Base-by-base conservation (phyloP, 306 rosid species). In the Glycyrrhiza uralensis region DNA sequence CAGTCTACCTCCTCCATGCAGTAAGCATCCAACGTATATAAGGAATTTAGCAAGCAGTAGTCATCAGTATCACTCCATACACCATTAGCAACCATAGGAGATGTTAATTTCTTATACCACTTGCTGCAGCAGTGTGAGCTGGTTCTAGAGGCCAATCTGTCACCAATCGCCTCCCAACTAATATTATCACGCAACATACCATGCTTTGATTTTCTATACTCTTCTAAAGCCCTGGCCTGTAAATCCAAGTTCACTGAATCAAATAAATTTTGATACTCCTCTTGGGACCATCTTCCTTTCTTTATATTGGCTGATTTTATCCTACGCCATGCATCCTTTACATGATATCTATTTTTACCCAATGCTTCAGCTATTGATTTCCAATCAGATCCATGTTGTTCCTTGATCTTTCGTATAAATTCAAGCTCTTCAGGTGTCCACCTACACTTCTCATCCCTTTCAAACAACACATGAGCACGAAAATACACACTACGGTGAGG, bases 121-220 rank as follows among this genome's bases (percentile, higher is more conserved):
- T 88, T 90, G 22, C 0, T 0, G 76, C 96, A 87, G 79, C 91
- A 87, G 13, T 0, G 0, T 2, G 69, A 26, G 71, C 76, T 49
- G 28, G 10, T 38, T 82, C 98, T 83, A 12, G 91, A 84, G 8
- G 64, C 36, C 77, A 93, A 51, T 71, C 66, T 78, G 24, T 62
- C 36, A 54, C 89, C 78, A 58, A 90, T 88, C 60, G 89, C 80
- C 83, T 87, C 91, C 98, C 98, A 90, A 65, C 81, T 50, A 46
- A 93, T 84, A 76, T 90, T 87, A 75, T 93, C 98, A 29, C 90
- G 89, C 74, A 93, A 60, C 96, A 88, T 90, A 13, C 96, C 96
- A 29, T 87, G 86, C 76, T 73, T 79, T 22, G 54, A 18, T 81
- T 60, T 88, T 45, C 73, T 88, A 20, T 2, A 6, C 7, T 72